Conservation (phyloP, 2,329 filamentous ascomycete genomes). For the Intubia oerlemansii region DNA sequence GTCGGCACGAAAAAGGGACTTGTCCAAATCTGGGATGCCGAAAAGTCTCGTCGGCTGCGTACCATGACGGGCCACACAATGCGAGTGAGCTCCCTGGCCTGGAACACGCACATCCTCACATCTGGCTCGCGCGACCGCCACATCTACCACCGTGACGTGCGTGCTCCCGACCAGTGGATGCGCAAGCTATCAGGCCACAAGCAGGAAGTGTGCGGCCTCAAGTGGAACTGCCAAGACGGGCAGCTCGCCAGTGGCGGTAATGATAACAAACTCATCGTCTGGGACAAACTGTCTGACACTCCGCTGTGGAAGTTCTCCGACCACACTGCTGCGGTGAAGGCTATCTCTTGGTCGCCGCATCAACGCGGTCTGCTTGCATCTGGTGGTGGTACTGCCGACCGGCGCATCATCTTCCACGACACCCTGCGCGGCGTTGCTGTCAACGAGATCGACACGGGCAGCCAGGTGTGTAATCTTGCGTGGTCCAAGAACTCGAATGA, state of each 20-base stretch:
- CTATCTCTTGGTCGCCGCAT: conserved; percentile 94
- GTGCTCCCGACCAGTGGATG: conserved; percentile 77
- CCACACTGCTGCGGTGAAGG: conserved; percentile 90
- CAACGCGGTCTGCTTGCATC: conserved; percentile 87
- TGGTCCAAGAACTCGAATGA: conserved; percentile 98
- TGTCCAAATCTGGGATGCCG: conserved; percentile 95
- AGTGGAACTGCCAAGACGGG: conserved; percentile 92
- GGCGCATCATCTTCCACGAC: conserved; percentile 96
- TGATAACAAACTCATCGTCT: conserved; percentile 97
- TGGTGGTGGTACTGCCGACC: conserved; percentile 84
- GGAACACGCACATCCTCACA: conserved; percentile 95
- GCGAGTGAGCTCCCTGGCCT: conserved; percentile 80
- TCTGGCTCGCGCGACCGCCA: conserved; percentile 84
- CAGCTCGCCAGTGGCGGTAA: conserved; percentile 92
- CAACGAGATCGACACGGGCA: conserved; percentile 87
- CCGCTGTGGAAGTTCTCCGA: conserved; percentile 88
- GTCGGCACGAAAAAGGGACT: conserved; percentile 89
- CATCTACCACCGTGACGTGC: conserved; percentile 90
- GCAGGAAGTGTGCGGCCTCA: conserved; percentile 89
- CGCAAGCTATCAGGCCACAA: conserved; percentile 82
- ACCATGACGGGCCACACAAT: conserved; percentile 96
- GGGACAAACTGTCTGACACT: conserved; percentile 87
- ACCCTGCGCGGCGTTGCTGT: conserved; percentile 62
- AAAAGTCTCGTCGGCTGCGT: conserved; percentile 61
- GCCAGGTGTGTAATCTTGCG: conserved; percentile 93